These are phyloP conservation scores for Podaxis carcinomalis DNA, from an alignment of 768 basidiomycete species.

Conservation along the genomic window DNA sequence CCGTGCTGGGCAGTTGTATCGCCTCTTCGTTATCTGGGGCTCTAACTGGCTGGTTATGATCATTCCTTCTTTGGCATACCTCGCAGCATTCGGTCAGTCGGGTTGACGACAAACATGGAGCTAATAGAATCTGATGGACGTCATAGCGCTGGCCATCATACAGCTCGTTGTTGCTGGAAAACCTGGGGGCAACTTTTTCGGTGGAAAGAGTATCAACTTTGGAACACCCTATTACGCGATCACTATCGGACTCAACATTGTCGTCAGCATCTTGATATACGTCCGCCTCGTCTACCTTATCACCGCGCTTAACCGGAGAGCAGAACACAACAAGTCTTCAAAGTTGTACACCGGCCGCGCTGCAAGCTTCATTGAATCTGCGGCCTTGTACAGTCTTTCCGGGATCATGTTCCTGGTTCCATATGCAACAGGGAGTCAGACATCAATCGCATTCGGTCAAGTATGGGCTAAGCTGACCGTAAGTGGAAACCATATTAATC, in stretches of 20 bases:
- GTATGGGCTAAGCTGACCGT: conserved; percentile 40
- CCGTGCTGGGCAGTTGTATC: conserved; percentile 20
- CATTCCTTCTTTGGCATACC: conserved; percentile 22
- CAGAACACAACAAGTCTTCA: conserved; percentile 17
- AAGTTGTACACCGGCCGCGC: conserved; percentile 32
- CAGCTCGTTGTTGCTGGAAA: conserved; percentile 32
- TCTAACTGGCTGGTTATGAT: conserved; percentile 21
- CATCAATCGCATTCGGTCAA: conserved; percentile 32
- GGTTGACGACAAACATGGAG: neutral
- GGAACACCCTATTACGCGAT: conserved; percentile 36
- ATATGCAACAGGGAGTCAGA: conserved; percentile 28
- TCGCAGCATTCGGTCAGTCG: conserved; percentile 24
- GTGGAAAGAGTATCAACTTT: conserved; percentile 31
- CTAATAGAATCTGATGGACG: neutral
- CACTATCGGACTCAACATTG: conserved; percentile 36
- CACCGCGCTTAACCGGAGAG: conserved; percentile 20
- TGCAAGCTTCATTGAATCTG: conserved; percentile 36
- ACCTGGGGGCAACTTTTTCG: conserved; percentile 37
- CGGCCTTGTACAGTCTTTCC: conserved; percentile 32
- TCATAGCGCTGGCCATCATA: conserved; percentile 34
- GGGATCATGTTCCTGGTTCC: conserved; percentile 35
- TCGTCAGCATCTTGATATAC: conserved; percentile 36
- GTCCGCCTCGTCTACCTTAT: conserved; percentile 30
- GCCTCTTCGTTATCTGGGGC: conserved; percentile 27
- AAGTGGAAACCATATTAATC: conserved; percentile 13